These are phyloP conservation scores for Mediolabrus comicus DNA, from an alignment of 108 stramenopile species.

Conservation along the genomic window DNA sequence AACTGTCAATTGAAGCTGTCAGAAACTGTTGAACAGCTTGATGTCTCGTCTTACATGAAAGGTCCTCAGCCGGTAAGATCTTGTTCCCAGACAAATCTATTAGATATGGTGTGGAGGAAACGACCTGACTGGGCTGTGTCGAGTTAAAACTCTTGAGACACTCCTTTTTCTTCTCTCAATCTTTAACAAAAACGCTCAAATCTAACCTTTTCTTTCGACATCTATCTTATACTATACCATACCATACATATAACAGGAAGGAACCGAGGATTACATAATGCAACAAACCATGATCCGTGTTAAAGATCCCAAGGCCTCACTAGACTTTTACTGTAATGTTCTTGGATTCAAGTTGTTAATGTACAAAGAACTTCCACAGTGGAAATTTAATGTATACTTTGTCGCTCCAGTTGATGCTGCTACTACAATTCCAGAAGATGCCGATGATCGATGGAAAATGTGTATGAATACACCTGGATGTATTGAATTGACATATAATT, in stretches of 20 bases:
- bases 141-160: too few species aligned
- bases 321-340: slow-evolving; percentile 73
- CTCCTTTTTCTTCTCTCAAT: too few species aligned
- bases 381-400: slow-evolving; percentile 62
- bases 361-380: slow-evolving; percentile 52
- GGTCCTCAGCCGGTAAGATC: slow-evolving; percentile 29
- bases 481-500: slow-evolving; percentile 53
- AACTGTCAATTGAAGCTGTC: neutral
- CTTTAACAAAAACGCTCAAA: too few species aligned
- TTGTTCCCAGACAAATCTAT: too few species aligned
- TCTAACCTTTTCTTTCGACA: too few species aligned
- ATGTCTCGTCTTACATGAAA: slow-evolving; percentile 47
- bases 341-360: slow-evolving; percentile 49
- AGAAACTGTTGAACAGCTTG: slow-evolving; percentile 23
- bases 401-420: slow-evolving; percentile 45
- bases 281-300: slow-evolving; percentile 89
- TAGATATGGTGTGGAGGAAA: too few species aligned
- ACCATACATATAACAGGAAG: slow-evolving; percentile 7
- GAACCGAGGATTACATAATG: slow-evolving; percentile 75
- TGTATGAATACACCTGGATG: slow-evolving; percentile 59
- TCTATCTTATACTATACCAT: too few species aligned
- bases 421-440: slow-evolving; percentile 8
- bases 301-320: slow-evolving; percentile 63
- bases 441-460: slow-evolving; percentile 23
- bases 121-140: too few species aligned